Evolutionary conservation across 2,329 filamentous ascomycete species (phyloP).

Genomic region (Aspergillus sp.): DNA sequence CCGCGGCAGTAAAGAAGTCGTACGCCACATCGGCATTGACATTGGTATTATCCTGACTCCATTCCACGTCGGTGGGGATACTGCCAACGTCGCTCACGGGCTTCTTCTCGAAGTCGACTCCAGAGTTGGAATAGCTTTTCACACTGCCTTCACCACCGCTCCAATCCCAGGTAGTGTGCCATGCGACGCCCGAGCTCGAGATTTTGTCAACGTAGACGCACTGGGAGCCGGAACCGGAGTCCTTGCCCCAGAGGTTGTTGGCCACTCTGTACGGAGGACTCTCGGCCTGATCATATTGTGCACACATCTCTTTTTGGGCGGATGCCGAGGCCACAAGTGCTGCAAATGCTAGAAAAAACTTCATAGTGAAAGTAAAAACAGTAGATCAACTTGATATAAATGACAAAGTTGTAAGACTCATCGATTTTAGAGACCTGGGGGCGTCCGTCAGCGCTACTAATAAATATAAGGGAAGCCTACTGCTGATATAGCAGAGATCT

Average conservation of each 20-base stretch:
- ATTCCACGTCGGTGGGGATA: constrained; percentile 43
- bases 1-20: constrained; percentile 55
- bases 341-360: neutral
- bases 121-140: constrained; percentile 42
- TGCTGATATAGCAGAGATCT: too few species aligned
- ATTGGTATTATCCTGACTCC: constrained; percentile 49
- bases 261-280: too few species aligned
- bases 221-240: constrained; percentile 36
- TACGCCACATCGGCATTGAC: constrained; percentile 59
- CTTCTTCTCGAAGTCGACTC: constrained; percentile 28
- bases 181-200: constrained; percentile 28
- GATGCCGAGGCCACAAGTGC: neutral
- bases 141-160: constrained; percentile 35
- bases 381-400: neutral
- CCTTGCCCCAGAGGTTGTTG: constrained; percentile 50
- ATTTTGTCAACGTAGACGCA: constrained; percentile 39
- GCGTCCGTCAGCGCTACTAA: neutral
- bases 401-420: neutral
- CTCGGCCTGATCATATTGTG: neutral
- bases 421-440: neutral
- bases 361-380: neutral
- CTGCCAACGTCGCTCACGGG: constrained; percentile 30
- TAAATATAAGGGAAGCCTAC: too few species aligned
- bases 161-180: constrained; percentile 46
- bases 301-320: neutral